Conservation (phyloP, 2,329 filamentous ascomycete genomes). For the Hypoxylon rubiginosum region DNA sequence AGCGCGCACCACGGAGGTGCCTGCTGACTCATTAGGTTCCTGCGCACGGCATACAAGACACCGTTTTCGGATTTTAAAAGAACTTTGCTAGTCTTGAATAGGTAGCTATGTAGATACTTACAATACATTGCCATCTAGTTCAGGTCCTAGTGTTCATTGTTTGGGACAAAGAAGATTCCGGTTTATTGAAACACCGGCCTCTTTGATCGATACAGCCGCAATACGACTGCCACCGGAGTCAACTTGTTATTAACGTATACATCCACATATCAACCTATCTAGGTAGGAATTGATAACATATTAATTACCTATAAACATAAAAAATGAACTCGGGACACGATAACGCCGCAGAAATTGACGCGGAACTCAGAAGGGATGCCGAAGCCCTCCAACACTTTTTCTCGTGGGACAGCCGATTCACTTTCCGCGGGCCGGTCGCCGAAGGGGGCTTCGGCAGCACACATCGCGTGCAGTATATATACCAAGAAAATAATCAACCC, state of each 20-base stretch:
- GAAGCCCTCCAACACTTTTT: neutral
- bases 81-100: no score
- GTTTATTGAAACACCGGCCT: constrained; percentile 1
- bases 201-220: constrained; percentile 9
- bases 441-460: constrained; percentile 2
- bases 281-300: neutral
- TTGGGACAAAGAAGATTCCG: neutral
- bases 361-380: neutral
- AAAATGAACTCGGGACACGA: no score
- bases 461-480: constrained; percentile 20
- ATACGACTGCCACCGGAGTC: neutral
- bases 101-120: no score
- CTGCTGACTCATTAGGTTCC: no score
- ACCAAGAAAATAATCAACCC: no score
- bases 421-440: neutral
- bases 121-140: no score
- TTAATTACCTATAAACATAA: neutral
- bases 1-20: no score
- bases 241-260: neutral
- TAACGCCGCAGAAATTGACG: no score
- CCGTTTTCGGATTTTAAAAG: no score
- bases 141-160: constrained; percentile 5
- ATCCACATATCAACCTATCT: neutral
- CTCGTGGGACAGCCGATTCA: constrained; percentile 6
- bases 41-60: no score